Percentiles rank a stretch among this genome's conserved stretches.
phyloP scores from a whole-genome alignment of 139 green algal genomes.

The Klebsormidium nitens region DNA sequence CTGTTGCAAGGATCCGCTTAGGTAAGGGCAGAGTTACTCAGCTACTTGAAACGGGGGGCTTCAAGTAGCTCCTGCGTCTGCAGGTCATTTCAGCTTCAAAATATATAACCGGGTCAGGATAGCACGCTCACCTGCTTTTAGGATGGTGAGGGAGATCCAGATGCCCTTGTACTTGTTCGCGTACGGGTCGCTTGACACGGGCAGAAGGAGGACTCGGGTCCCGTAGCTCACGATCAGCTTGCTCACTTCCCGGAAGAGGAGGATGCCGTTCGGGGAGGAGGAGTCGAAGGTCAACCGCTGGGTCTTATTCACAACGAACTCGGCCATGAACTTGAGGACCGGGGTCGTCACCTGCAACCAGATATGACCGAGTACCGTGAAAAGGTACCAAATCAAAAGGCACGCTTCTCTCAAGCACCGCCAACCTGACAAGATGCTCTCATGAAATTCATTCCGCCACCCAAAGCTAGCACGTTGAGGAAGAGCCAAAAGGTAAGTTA shows the following conservation, averaged over 20 bases:
- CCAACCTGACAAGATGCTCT: too few species aligned
- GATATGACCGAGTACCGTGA: neutral
- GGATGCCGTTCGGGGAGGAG: conserved; percentile 92
- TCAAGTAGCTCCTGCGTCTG: too few species aligned
- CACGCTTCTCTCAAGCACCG: too few species aligned
- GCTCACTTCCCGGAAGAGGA: conserved; percentile 75
- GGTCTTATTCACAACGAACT: conserved; percentile 96
- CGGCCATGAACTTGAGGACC: conserved; percentile 92
- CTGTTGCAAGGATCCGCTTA: too few species aligned
- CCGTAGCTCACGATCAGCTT: conserved; percentile 79
- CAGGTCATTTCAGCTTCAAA: neutral
- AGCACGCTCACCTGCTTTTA: conserved; percentile 37
- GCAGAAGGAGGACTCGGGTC: conserved; percentile 50
- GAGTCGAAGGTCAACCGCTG: conserved; percentile 91
- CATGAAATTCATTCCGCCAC: too few species aligned
- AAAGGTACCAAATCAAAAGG: too few species aligned
- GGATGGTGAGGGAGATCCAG: conserved; percentile 77
- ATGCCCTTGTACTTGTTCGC: conserved; percentile 87
- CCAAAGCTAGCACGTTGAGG: too few species aligned
- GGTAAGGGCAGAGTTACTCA: too few species aligned
- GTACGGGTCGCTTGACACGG: conserved; percentile 54
- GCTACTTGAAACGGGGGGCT: too few species aligned
- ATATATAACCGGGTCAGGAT: too few species aligned
- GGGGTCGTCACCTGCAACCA: conserved; percentile 50
- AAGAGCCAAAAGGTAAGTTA: too few species aligned